phyloP scores from a whole-genome alignment of 768 basidiomycete genomes.

The Lactarius trivialis region DNA sequence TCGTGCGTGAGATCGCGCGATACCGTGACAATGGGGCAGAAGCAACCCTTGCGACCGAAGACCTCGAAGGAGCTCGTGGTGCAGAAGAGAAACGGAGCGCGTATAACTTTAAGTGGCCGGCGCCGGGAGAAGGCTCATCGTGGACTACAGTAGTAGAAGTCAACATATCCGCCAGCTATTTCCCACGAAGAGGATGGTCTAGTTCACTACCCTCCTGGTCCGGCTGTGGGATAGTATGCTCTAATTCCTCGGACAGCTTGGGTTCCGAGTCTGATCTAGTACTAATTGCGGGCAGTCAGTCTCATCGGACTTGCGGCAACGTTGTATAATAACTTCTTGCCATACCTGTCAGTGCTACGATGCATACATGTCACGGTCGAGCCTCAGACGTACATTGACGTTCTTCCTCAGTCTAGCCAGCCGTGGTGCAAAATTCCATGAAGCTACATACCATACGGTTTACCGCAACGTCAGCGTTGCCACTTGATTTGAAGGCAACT shows the following conservation, averaged over 20 bases:
- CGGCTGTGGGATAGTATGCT: constrained; percentile 38
- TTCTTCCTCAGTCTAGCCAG: constrained; percentile 28
- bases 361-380: background rate
- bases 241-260: background rate
- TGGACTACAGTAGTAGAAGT: constrained; percentile 31
- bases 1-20: constrained; percentile 43
- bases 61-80: constrained; percentile 33
- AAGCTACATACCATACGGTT: constrained; percentile 32
- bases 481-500: background rate
- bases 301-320: constrained; percentile 34
- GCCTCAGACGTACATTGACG: background rate
- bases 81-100: constrained; percentile 16
- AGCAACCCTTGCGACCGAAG: constrained; percentile 38
- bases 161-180: constrained; percentile 60
- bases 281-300: constrained; percentile 21
- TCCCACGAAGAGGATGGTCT: constrained; percentile 54
- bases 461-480: constrained; percentile 32
- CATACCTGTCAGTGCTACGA: constrained; percentile 31
- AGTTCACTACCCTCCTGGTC: constrained; percentile 57
- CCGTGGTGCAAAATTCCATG: constrained; percentile 33
- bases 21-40: constrained; percentile 46
- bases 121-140: constrained; percentile 38
- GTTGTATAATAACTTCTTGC: constrained; percentile 35
- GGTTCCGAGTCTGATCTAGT: background rate
- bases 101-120: constrained; percentile 22